Conservation (phyloP, 2,329 filamentous ascomycete genomes). For the Epichloe typhina region DNA sequence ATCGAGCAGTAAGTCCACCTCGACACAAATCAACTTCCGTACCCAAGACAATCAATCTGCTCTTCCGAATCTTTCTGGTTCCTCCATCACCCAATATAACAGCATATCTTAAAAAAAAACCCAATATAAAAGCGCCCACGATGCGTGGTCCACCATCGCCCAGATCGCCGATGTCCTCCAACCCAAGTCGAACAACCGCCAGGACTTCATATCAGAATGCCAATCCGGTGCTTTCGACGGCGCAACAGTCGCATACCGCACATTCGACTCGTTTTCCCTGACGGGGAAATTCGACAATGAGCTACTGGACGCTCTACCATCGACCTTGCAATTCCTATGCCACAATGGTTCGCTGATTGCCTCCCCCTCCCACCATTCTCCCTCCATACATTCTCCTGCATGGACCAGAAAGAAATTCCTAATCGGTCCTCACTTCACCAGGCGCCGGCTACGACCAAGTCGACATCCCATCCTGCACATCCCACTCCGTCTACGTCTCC, state of each 20-base stretch:
- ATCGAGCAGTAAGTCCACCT: conserved; percentile 23
- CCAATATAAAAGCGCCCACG: conserved; percentile 52
- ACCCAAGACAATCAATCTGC: too few species aligned
- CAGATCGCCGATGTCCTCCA: conserved; percentile 51
- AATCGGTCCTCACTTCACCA: conserved; percentile 14
- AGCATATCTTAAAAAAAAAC: background rate
- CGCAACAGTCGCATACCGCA: conserved; percentile 54
- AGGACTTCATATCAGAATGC: conserved; percentile 58
- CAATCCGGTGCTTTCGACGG: conserved; percentile 51
- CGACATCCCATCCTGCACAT: conserved; percentile 58
- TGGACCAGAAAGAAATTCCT: background rate
- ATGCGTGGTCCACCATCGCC: conserved; percentile 48
- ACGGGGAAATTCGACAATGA: conserved; percentile 62
- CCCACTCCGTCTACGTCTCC: conserved; percentile 54
- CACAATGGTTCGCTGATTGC: conserved; percentile 37
- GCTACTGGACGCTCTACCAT: conserved; percentile 45
- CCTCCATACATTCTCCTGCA: background rate
- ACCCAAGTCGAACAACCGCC: conserved; percentile 47
- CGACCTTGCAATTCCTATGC: conserved; percentile 42
- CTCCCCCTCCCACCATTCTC: background rate
- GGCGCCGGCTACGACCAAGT: conserved; percentile 80
- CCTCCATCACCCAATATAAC: too few species aligned
- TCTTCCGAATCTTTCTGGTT: too few species aligned
- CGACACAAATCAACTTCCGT: too few species aligned
- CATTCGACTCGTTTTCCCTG: conserved; percentile 47